A percentile compares a stretch with the other conserved stretches of the same genome.
Evolutionary conservation across 2,329 filamentous ascomycete species (phyloP).

Genomic region (Phialophora chinensis): DNA sequence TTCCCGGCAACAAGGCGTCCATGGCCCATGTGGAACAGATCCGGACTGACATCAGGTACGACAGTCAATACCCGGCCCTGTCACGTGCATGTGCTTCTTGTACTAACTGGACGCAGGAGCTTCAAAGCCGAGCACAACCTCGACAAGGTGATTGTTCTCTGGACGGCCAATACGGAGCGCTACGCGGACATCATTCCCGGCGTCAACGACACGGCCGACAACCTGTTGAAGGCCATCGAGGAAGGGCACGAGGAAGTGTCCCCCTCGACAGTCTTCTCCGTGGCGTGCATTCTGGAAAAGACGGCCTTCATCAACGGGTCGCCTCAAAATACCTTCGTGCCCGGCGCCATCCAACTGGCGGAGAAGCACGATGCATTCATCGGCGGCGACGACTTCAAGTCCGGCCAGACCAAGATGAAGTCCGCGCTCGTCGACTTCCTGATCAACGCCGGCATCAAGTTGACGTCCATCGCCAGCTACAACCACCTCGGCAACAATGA

Average conservation of each 20-base stretch:
- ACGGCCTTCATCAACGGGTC: constrained; percentile 98
- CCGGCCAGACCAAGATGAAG: constrained; percentile 99
- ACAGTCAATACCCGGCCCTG: constrained; percentile 15
- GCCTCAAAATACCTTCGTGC: constrained; percentile 98
- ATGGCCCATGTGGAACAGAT: constrained; percentile 90
- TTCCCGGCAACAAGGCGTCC: constrained; percentile 82
- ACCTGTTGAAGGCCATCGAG: constrained; percentile 86
- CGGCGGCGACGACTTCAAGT: constrained; percentile 99
- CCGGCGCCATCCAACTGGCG: constrained; percentile 86
- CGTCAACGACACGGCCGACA: constrained; percentile 96
- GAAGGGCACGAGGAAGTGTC: constrained; percentile 87
- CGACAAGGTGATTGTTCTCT: constrained; percentile 96
- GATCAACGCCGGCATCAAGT: constrained; percentile 97
- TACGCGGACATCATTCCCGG: constrained; percentile 86
- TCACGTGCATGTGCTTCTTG: constrained; percentile 1
- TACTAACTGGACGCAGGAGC: constrained; percentile 59
- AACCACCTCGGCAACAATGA: constrained; percentile 99
- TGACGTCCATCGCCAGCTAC: constrained; percentile 98
- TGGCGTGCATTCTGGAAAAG: constrained; percentile 88
- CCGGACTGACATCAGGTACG: constrained; percentile 84
- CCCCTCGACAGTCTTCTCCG: constrained; percentile 93
- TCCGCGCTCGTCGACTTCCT: constrained; percentile 97
- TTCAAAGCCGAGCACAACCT: constrained; percentile 86
- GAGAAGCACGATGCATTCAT: constrained; percentile 88
- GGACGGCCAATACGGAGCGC: constrained; percentile 98